These are phyloP conservation scores for Nemania bipapillata DNA, from an alignment of 2,329 filamentous ascomycete species.

Conservation along the genomic window DNA sequence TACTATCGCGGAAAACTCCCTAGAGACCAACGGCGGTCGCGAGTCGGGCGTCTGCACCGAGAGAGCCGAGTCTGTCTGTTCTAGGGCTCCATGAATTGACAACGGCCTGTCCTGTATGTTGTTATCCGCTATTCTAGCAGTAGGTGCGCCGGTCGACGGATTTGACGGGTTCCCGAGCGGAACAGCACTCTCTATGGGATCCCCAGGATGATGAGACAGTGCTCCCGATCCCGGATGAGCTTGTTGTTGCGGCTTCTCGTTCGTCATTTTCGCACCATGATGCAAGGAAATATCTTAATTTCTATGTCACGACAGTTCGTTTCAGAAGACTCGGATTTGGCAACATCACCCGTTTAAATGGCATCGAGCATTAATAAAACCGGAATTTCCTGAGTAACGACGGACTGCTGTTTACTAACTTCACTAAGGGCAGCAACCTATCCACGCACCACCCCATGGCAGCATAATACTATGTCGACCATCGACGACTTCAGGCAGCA, in stretches of 20 bases:
- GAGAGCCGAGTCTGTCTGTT: conserved; percentile 12
- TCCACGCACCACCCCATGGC: conserved; percentile 25
- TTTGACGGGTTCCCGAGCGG: conserved; percentile 1
- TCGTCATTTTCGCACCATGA: conserved; percentile 24
- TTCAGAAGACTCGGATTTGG: conserved; percentile 13
- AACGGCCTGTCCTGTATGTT: neutral
- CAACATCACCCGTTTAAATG: conserved; percentile 19
- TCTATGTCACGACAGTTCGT: conserved; percentile 2
- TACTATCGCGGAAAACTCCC: conserved; percentile 32
- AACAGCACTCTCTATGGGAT: conserved; percentile 4
- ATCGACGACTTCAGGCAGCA: conserved; percentile 35
- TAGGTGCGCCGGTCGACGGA: conserved; percentile 13
- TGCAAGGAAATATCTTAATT: neutral
- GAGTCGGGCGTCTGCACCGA: conserved; percentile 6
- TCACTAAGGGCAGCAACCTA: conserved; percentile 28
- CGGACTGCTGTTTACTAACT: conserved; percentile 17
- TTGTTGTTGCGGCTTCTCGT: conserved; percentile 27
- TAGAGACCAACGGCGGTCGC: conserved; percentile 13
- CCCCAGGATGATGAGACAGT: neutral
- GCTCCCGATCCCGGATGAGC: conserved; percentile 13
- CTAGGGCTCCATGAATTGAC: neutral
- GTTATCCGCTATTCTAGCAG: neutral
- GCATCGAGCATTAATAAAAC: conserved; percentile 2
- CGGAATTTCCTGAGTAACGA: conserved; percentile 7
- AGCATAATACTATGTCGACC: conserved; percentile 15